Evolutionary conservation across 1,139 yeast species (phyloP).

Genomic region (Taphrina pruni): DNA sequence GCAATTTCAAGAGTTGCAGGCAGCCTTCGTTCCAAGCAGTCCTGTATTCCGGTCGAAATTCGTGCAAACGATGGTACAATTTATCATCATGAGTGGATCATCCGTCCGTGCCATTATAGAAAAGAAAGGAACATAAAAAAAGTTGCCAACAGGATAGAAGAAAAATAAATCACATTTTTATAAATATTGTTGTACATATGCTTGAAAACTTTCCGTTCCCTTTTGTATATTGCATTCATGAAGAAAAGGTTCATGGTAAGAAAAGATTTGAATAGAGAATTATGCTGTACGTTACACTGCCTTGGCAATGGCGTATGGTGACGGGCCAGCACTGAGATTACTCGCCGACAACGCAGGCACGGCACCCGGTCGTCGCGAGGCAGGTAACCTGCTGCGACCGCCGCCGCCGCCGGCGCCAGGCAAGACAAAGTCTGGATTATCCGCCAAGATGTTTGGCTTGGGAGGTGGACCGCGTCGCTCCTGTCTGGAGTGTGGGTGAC

Average conservation of each 20-base stretch:
- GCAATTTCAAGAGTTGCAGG: background rate
- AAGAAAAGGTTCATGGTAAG: too few relatives aligned
- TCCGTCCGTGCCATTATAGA: too few relatives aligned
- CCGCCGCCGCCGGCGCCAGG: conserved; percentile 9
- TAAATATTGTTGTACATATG: conserved; percentile 4
- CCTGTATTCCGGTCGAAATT: background rate
- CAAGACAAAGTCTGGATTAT: conserved; percentile 39
- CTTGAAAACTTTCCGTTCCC: background rate
- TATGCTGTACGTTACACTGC: background rate
- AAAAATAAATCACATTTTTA: background rate
- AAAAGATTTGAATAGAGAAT: background rate
- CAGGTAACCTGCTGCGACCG: conserved; percentile 23
- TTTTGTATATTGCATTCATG: too few relatives aligned
- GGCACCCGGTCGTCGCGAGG: conserved; percentile 17
- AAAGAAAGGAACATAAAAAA: too few relatives aligned
- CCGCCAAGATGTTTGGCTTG: conserved; percentile 26
- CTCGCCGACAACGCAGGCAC: conserved; percentile 19
- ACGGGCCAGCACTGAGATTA: conserved; percentile 12
- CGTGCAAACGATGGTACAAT: background rate
- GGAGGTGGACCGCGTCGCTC: conserved; percentile 22
- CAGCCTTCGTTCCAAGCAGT: background rate
- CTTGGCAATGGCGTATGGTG: conserved; percentile 25
- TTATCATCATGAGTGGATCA: too few relatives aligned
- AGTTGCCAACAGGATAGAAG: too few relatives aligned
- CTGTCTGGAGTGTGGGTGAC: conserved; percentile 7